Percentiles rank a stretch among this genome's conserved stretches.
phyloP scores from a whole-genome alignment of 2,329 filamentous ascomycete species.

The Aspergillus latus region DNA sequence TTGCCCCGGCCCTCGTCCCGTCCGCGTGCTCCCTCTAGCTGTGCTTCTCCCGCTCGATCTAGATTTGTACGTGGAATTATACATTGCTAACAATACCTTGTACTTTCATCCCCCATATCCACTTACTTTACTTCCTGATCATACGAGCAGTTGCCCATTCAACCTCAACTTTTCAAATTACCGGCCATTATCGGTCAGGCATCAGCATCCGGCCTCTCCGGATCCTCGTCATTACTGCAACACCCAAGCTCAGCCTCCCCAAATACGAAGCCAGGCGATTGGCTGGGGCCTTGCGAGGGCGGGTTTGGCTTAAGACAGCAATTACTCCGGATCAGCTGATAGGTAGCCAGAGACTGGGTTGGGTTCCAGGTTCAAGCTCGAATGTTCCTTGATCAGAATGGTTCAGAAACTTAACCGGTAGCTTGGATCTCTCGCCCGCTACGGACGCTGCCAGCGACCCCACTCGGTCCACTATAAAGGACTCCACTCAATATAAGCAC shows the following conservation, averaged over 20 bases:
- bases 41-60: neutral
- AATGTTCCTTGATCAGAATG: neutral
- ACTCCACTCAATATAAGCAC: too few relatives aligned
- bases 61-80: neutral
- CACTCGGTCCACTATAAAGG: too few relatives aligned
- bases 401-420: too few relatives aligned
- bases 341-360: neutral
- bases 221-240: neutral
- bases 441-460: too few relatives aligned
- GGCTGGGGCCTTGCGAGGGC: neutral
- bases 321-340: neutral
- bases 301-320: neutral
- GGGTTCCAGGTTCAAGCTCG: neutral
- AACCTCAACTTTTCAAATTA: neutral
- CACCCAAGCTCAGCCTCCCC: neutral
- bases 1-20: too few relatives aligned
- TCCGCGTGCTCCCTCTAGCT: neutral
- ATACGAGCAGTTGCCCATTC: conserved; percentile 1
- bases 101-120: too few relatives aligned
- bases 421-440: too few relatives aligned
- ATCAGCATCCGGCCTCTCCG: neutral
- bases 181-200: neutral
- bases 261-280: neutral
- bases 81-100: too few relatives aligned
- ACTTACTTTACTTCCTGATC: neutral